Percentiles rank a stretch among this genome's conserved stretches.
phyloP scores from a whole-genome alignment of 495 filamentous ascomycete genomes.

The Penicillium bovifimosum region DNA sequence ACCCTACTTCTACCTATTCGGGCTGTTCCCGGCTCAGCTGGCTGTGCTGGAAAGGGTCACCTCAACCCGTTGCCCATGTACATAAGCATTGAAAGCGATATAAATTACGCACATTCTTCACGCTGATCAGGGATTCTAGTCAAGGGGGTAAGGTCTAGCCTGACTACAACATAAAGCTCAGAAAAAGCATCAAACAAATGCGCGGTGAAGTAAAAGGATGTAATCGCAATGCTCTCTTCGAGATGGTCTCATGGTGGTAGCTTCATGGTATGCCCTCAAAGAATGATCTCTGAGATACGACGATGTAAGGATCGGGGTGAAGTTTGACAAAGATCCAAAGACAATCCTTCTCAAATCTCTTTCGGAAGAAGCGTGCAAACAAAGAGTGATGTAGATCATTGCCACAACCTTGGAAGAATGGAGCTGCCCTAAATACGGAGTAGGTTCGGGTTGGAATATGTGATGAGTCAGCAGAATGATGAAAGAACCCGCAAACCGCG shows the following conservation, averaged over 20 bases:
- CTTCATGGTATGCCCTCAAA: neutral
- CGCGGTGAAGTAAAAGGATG: neutral
- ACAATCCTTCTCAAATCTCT: neutral
- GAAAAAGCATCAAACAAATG: neutral
- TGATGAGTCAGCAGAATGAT: constrained; percentile 8
- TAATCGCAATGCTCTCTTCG: neutral
- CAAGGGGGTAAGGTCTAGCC: neutral
- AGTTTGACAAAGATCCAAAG: neutral
- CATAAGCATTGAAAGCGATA: constrained; percentile 18
- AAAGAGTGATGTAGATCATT: neutral
- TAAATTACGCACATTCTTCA: constrained; percentile 6
- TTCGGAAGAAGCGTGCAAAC: neutral
- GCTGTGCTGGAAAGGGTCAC: constrained; percentile 13
- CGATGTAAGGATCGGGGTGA: neutral
- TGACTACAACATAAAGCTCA: neutral
- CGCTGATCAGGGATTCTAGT: neutral
- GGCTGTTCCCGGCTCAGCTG: constrained; percentile 15
- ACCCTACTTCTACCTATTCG: neutral
- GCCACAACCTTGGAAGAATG: neutral
- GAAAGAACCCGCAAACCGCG: neutral
- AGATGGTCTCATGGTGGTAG: neutral
- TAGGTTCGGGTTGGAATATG: neutral
- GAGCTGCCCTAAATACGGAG: too few relatives aligned
- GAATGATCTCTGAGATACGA: neutral
- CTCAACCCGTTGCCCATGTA: constrained; percentile 15